These are phyloP conservation scores for Datisca glomerata DNA, from an alignment of 306 rosid genomes.

Conservation along the genomic window DNA sequence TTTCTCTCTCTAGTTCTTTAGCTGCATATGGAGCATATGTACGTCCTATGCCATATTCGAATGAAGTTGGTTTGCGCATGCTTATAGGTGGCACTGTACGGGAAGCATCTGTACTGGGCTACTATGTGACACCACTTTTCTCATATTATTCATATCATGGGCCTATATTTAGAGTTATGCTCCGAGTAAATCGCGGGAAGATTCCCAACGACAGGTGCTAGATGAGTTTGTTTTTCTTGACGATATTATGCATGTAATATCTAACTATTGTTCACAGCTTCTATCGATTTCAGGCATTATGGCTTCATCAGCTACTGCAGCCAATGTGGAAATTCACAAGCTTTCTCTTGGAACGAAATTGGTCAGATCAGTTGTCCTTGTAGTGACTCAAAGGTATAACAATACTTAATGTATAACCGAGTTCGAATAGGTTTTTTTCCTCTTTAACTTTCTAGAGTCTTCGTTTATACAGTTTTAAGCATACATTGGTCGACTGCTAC, in stretches of 20 bases:
- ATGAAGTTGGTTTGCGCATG: slow-evolving; percentile 89
- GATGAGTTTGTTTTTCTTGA: slow-evolving; percentile 1
- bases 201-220: slow-evolving; percentile 45
- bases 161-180: slow-evolving; percentile 84
- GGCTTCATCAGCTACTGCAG: slow-evolving; percentile 65
- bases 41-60: slow-evolving; percentile 76
- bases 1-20: slow-evolving; percentile 46
- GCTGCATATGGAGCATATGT: slow-evolving; percentile 95
- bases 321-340: slow-evolving; percentile 67
- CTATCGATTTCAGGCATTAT: slow-evolving; percentile 35
- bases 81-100: slow-evolving; percentile 88
- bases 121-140: slow-evolving; percentile 60
- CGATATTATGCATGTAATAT: background rate
- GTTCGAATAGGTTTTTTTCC: too few relatives aligned
- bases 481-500: too few relatives aligned
- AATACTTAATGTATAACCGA: too few relatives aligned
- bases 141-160: slow-evolving; percentile 83
- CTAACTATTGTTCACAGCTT: background rate
- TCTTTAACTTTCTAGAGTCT: too few relatives aligned
- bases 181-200: slow-evolving; percentile 63
- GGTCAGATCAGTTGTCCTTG: slow-evolving; percentile 71
- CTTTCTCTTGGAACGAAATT: slow-evolving; percentile 63
- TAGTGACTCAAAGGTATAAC: slow-evolving; percentile 40
- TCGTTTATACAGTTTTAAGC: too few relatives aligned
- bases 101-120: slow-evolving; percentile 80